Conservation (phyloP, 192 early-diverging fungal genomes). For the Gamsiella multidivaricata region DNA sequence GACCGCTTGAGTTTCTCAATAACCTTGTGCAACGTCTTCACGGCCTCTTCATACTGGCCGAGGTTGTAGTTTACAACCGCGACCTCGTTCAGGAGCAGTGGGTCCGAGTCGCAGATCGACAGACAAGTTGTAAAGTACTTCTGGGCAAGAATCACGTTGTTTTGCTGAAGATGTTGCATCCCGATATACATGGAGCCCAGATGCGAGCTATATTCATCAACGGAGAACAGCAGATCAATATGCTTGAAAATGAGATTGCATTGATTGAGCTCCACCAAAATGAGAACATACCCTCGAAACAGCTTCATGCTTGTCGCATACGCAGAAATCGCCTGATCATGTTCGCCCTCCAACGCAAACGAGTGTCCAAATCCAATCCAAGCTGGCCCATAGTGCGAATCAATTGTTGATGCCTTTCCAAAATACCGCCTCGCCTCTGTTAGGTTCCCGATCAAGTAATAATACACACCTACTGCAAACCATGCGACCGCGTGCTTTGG, state of each 20-base stretch:
- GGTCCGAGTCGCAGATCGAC: conserved; percentile 68
- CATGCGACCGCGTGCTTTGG: conserved; percentile 72
- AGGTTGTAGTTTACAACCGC: conserved; percentile 66
- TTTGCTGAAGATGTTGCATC: conserved; percentile 75
- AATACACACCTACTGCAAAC: conserved; percentile 86
- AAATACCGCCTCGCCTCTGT: conserved; percentile 76
- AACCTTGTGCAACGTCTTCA: conserved; percentile 64
- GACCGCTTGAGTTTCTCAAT: conserved; percentile 59
- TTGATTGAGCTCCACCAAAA: neutral
- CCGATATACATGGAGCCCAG: conserved; percentile 79
- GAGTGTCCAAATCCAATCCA: conserved; percentile 88
- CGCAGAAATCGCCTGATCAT: conserved; percentile 81
- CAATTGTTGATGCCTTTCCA: conserved; percentile 68
- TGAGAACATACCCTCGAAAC: conserved; percentile 59
- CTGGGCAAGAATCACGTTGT: conserved; percentile 67
- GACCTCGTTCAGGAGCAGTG: conserved; percentile 78
- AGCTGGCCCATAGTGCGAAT: conserved; percentile 70
- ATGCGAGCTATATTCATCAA: conserved; percentile 65
- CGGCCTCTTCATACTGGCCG: conserved; percentile 63
- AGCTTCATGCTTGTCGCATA: conserved; percentile 73
- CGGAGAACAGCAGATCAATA: neutral
- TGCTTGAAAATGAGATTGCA: neutral
- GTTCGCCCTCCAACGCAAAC: conserved; percentile 78
- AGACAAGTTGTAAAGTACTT: conserved; percentile 68
- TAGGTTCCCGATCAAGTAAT: conserved; percentile 68